Conservation (phyloP, 345 rosid genomes). For the Linum trigynum region DNA sequence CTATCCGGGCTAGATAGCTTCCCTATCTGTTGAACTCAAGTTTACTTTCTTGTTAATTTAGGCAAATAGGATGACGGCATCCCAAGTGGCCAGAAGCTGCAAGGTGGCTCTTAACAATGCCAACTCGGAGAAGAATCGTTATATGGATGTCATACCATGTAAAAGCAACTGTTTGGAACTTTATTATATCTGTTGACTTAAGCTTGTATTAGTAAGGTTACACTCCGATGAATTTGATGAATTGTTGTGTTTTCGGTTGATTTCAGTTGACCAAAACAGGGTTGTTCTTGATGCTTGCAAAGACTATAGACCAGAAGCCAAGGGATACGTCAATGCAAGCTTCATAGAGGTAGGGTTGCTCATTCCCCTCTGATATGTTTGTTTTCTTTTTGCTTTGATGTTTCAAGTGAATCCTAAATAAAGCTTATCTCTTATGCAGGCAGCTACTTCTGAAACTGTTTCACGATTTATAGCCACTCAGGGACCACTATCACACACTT, state of each 20-base stretch:
- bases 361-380: background rate
- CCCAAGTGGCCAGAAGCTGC: constrained; percentile 43
- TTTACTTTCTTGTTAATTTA: constrained; percentile 9
- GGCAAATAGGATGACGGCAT: constrained; percentile 42
- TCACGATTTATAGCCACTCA: constrained; percentile 84
- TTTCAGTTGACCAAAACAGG: constrained; percentile 64
- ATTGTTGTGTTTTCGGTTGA: constrained; percentile 2
- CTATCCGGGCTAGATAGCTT: background rate
- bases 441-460: constrained; percentile 47
- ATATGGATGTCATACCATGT: constrained; percentile 73
- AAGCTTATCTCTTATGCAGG: constrained; percentile 31
- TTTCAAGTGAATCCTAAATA: background rate
- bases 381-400: background rate
- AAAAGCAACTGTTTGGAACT: background rate
- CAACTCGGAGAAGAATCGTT: constrained; percentile 67
- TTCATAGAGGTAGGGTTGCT: constrained; percentile 40
- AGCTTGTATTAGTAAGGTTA: background rate
- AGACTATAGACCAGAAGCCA: constrained; percentile 50
- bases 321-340: constrained; percentile 87
- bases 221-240: background rate
- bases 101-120: constrained; percentile 42
- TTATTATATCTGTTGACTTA: background rate
- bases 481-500: constrained; percentile 66
- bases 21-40: background rate
- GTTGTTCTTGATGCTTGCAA: constrained; percentile 60